These are phyloP conservation scores for Phycomyces nitens DNA, from an alignment of 192 early-diverging fungal species.

Conservation along the genomic window DNA sequence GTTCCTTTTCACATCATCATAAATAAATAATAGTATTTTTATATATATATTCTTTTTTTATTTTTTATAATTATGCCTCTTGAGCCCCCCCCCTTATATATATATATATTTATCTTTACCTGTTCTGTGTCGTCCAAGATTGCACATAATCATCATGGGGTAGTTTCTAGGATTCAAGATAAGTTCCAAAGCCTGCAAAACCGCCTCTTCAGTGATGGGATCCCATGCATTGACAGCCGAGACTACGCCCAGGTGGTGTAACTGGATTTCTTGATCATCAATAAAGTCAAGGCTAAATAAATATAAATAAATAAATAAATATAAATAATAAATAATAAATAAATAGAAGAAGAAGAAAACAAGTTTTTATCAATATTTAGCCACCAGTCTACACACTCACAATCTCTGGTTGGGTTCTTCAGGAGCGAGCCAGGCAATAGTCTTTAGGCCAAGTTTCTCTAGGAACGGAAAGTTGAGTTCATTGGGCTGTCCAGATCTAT, in stretches of 20 bases:
- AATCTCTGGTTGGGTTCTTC: slow-evolving; percentile 96
- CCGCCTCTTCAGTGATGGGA: slow-evolving; percentile 96
- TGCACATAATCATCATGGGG: slow-evolving; percentile 98
- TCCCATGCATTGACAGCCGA: slow-evolving; percentile 91
- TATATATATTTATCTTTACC: slow-evolving; percentile 50
- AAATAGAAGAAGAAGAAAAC: slow-evolving; percentile 1
- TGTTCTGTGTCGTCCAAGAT: slow-evolving; percentile 93
- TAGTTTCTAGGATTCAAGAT: slow-evolving; percentile 87
- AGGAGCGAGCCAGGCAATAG: slow-evolving; percentile 92
- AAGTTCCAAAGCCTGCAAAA: slow-evolving; percentile 83
- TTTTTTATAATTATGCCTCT: too few relatives aligned
- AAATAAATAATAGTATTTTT: background rate
- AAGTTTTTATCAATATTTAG: slow-evolving; percentile 16
- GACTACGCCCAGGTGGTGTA: slow-evolving; percentile 87
- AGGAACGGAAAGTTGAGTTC: slow-evolving; percentile 99
- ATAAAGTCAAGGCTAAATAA: slow-evolving; percentile 81
- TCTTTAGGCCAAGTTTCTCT: slow-evolving; percentile 91
- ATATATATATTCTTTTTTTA: background rate
- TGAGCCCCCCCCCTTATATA: too few relatives aligned
- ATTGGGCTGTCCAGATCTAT: slow-evolving; percentile 96
- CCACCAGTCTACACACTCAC: slow-evolving; percentile 24
- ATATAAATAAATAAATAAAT: background rate
- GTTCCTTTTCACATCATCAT: slow-evolving; percentile 57
- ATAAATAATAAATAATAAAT: background rate
- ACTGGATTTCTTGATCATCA: slow-evolving; percentile 95